Evolutionary conservation across 768 basidiomycete genomes (phyloP).

Genomic region (Xanthoconium stramineum): DNA sequence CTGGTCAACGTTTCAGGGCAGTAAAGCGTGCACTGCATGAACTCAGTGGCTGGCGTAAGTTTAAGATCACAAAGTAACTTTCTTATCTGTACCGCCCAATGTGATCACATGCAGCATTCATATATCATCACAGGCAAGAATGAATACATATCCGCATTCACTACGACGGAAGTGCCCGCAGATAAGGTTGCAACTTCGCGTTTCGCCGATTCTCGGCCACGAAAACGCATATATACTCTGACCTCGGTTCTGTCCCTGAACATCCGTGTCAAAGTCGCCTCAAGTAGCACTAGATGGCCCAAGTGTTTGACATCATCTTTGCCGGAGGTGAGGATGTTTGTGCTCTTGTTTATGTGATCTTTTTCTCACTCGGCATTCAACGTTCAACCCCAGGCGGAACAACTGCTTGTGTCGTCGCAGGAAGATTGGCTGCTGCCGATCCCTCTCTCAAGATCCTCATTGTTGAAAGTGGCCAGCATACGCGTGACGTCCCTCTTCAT

Average conservation of each 20-base stretch:
- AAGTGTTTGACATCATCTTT: slow-evolving; percentile 49
- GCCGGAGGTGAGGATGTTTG: slow-evolving; percentile 45
- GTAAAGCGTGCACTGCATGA: too few relatives aligned
- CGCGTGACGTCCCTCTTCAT: slow-evolving; percentile 43
- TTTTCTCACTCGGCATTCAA: too few relatives aligned
- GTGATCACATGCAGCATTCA: too few relatives aligned
- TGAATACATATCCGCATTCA: too few relatives aligned
- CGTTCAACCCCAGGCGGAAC: slow-evolving; percentile 40
- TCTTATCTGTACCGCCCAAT: too few relatives aligned
- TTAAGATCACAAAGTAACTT: too few relatives aligned
- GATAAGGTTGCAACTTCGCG: neutral
- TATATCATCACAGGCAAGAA: too few relatives aligned
- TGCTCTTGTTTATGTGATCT: neutral
- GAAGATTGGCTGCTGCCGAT: slow-evolving; percentile 51
- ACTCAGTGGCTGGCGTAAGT: too few relatives aligned
- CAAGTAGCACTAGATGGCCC: neutral
- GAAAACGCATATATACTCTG: neutral
- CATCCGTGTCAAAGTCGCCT: too few relatives aligned
- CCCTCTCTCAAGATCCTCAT: slow-evolving; percentile 55
- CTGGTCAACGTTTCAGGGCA: too few relatives aligned
- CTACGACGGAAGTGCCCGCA: too few relatives aligned
- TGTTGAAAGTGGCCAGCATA: slow-evolving; percentile 57
- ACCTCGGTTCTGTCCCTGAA: too few relatives aligned
- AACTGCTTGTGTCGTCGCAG: slow-evolving; percentile 49
- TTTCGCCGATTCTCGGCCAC: neutral